These are phyloP conservation scores for Tetrapisispora iriomotensis DNA, from an alignment of 805 yeast species.

Conservation along the genomic window DNA sequence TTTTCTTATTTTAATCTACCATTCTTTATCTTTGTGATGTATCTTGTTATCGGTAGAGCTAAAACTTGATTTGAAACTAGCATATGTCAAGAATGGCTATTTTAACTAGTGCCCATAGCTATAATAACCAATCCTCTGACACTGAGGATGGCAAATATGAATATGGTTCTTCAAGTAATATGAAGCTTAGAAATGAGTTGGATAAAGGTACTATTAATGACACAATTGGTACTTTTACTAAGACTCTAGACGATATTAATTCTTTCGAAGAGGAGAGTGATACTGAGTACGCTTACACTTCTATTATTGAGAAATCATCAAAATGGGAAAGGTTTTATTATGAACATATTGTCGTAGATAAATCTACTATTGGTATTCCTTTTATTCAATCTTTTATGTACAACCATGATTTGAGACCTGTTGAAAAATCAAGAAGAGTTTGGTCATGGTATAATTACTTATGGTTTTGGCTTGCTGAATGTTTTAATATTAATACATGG, in stretches of 20 bases:
- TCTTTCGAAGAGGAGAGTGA: constrained; percentile 3
- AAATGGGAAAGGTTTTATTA: constrained; percentile 19
- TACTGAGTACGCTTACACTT: neutral
- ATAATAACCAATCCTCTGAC: neutral
- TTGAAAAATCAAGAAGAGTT: constrained; percentile 60
- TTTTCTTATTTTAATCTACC: neutral
- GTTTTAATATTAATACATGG: constrained; percentile 85
- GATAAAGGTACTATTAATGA: neutral
- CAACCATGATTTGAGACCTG: constrained; percentile 72
- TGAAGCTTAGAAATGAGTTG: neutral
- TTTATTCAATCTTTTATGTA: constrained; percentile 54
- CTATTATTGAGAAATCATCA: constrained; percentile 3
- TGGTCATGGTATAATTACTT: constrained; percentile 82
- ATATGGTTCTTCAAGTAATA: neutral
- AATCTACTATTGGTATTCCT: constrained; percentile 34
- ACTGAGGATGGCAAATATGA: neutral
- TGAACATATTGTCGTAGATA: constrained; percentile 20
- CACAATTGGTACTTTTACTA: constrained; percentile 1
- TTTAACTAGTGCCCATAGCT: constrained; percentile 1
- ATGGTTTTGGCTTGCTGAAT: constrained; percentile 80
- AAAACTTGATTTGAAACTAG: too few relatives aligned
- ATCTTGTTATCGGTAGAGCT: too few relatives aligned
- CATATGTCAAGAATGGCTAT: too few relatives aligned
- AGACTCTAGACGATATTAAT: neutral
- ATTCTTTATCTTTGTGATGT: neutral